Evolutionary conservation across 257 asterid species (phyloP), one percentile per base, ranked within the genome.

Genomic region (Capsicum pubescens): DNA sequence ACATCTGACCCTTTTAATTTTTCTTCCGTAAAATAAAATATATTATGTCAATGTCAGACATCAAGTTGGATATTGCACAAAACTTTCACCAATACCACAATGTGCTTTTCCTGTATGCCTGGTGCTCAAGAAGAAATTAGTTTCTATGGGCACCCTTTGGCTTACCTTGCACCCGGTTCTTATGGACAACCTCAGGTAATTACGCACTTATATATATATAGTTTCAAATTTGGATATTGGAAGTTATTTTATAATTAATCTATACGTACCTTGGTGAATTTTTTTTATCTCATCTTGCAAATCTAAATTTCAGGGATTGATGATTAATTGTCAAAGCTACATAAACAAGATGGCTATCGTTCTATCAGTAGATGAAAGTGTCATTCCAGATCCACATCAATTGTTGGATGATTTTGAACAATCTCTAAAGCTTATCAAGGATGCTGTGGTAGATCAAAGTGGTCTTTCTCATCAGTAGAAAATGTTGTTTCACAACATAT

Each of bases 141-240:
- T 21, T 83, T 83, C 59, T 87, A 46, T 50, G 91, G 90, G 21
- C 87, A 87, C 19, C 86, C 88, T 35, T 81, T 89, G 44, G 77
- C 85, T 35, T 87, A 66, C 66, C 4, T 89, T 79, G 89, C 89
- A 39, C 84, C 91, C 7, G 55, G 85, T 55, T 89, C 87, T 74
- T 89, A 89, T 82, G 91, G 91, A 3, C 91, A 89, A 82, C 90
- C 91, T 4, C 86, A 86, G 61, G 91, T 84, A 82, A 50, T 9
- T 36, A 36, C 68, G 15, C 26, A 26, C 32, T 26, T 26, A 26
- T 26, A 26, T 26, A 4, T 36, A 36, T 4, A 26, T 36, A 36
- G 42, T 39, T 39, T 39, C 44, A 39, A 39, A 39, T 39, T 39
- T 2, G 44, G 44, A 39, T 39, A 3, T 39, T 39, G 44, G 6